Evolutionary conservation across 176 grass and related monocot species (phyloP).

Genomic region (Carex myosuroides): DNA sequence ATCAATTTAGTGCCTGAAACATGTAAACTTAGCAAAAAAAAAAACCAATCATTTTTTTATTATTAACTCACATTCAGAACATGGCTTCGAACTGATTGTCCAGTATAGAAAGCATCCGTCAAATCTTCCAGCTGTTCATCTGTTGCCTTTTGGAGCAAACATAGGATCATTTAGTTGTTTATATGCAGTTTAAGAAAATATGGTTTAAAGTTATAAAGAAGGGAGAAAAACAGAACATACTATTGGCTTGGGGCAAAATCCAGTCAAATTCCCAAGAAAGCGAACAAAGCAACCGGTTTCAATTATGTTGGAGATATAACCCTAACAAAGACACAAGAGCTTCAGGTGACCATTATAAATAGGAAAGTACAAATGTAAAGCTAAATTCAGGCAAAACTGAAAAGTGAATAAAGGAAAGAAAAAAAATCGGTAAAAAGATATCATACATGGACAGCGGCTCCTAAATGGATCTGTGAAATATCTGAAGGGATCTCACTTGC

Average conservation of each 20-base stretch:
- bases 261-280: slow-evolving; percentile 88
- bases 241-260: slow-evolving; percentile 90
- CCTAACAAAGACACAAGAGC: slow-evolving; percentile 42
- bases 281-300: slow-evolving; percentile 94
- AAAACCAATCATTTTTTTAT: slow-evolving; percentile 3
- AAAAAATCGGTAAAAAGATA: slow-evolving; percentile 24
- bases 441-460: slow-evolving; percentile 57
- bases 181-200: background rate
- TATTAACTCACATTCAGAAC: slow-evolving; percentile 54
- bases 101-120: slow-evolving; percentile 63
- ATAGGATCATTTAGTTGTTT: slow-evolving; percentile 21
- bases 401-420: background rate
- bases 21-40: background rate
- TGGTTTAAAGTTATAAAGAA: background rate
- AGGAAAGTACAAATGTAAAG: background rate
- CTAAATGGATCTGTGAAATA: slow-evolving; percentile 44
- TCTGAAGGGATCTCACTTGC: slow-evolving; percentile 69
- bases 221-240: slow-evolving; percentile 38
- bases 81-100: slow-evolving; percentile 79
- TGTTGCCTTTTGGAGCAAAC: slow-evolving; percentile 52
- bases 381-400: background rate
- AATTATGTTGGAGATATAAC: slow-evolving; percentile 92
- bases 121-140: slow-evolving; percentile 58
- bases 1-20: slow-evolving; percentile 1
- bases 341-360: background rate